A percentile compares a stretch with the other conserved stretches of the same genome.
Conservation (phyloP, 352 stramenopile species). For the Phytopythium delawarense region DNA sequence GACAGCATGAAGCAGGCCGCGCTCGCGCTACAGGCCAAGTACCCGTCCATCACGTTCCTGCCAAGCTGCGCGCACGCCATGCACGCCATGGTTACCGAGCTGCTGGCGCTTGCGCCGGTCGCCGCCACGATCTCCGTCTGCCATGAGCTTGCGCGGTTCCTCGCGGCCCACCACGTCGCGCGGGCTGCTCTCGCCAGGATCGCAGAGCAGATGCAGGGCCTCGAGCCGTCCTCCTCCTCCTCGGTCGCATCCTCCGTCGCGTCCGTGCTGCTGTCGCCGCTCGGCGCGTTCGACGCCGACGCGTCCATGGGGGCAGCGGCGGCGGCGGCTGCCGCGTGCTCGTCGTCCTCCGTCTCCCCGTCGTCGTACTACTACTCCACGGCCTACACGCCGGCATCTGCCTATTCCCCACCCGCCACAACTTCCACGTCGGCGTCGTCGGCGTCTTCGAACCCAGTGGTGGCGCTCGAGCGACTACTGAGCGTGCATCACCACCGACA, state of each 20-base stretch:
- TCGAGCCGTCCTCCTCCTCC: conserved; percentile 15
- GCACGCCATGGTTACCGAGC: conserved; percentile 52
- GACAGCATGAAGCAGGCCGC: conserved; percentile 52
- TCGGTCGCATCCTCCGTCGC: conserved; percentile 5
- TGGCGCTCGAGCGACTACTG: conserved; percentile 45
- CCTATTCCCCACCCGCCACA: neutral
- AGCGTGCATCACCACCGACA: conserved; percentile 51
- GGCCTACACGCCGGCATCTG: neutral
- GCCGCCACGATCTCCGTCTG: conserved; percentile 33
- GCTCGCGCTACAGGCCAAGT: conserved; percentile 44
- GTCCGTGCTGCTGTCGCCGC: conserved; percentile 20
- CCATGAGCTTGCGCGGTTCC: conserved; percentile 37
- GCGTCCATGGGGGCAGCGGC: conserved; percentile 6
- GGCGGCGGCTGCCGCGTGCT: neutral
- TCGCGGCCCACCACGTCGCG: conserved; percentile 40
- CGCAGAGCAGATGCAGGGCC: conserved; percentile 38
- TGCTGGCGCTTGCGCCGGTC: conserved; percentile 41
- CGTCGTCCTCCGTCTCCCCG: neutral
- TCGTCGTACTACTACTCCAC: conserved; percentile 6
- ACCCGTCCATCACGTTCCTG: conserved; percentile 56
- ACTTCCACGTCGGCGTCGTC: neutral
- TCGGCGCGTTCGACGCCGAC: conserved; percentile 16
- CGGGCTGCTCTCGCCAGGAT: conserved; percentile 44
- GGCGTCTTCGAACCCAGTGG: conserved; percentile 11
- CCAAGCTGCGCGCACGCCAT: conserved; percentile 59